Evolutionary conservation across 768 basidiomycete species (phyloP).

Genomic region (Coprinopsis strossmayeri): DNA sequence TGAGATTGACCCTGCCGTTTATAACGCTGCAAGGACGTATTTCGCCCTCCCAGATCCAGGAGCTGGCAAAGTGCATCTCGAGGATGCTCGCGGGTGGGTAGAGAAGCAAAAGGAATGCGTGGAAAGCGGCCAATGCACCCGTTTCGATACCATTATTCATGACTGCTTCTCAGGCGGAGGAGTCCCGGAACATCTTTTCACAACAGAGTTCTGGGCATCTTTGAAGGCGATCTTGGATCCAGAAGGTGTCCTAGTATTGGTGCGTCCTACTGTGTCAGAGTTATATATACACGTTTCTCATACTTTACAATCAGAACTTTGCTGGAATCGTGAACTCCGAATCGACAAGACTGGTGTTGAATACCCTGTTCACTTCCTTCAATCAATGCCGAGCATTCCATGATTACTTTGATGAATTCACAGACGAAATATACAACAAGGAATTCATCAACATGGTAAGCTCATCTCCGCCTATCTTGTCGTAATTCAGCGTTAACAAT

Average conservation of each 20-base stretch:
- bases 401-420: conserved; percentile 45
- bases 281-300: not conserved
- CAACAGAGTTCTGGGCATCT: conserved; percentile 75
- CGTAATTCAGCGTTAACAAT: not conserved
- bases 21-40: conserved; percentile 69
- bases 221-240: conserved; percentile 56
- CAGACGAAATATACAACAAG: conserved; percentile 38
- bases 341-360: conserved; percentile 57
- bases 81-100: conserved; percentile 77
- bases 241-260: conserved; percentile 61
- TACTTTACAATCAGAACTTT: conserved; percentile 56
- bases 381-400: conserved; percentile 78
- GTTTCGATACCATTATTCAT: conserved; percentile 74
- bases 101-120: conserved; percentile 28
- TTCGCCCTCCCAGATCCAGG: conserved; percentile 73
- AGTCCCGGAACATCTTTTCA: conserved; percentile 83
- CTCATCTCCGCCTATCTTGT: conserved; percentile 7
- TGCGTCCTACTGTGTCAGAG: not conserved
- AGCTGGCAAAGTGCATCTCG: conserved; percentile 54
- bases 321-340: conserved; percentile 63
- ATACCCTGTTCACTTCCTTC: conserved; percentile 69
- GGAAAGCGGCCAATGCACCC: conserved; percentile 21
- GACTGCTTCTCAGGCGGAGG: conserved; percentile 93
- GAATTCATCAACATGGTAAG: conserved; percentile 73
- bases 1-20: conserved; percentile 93